Evolutionary conservation across 371 early-diverging fungal genomes (phyloP), one percentile per base, ranked within the genome.

Genomic region (Syncephalastrum sp.): DNA sequence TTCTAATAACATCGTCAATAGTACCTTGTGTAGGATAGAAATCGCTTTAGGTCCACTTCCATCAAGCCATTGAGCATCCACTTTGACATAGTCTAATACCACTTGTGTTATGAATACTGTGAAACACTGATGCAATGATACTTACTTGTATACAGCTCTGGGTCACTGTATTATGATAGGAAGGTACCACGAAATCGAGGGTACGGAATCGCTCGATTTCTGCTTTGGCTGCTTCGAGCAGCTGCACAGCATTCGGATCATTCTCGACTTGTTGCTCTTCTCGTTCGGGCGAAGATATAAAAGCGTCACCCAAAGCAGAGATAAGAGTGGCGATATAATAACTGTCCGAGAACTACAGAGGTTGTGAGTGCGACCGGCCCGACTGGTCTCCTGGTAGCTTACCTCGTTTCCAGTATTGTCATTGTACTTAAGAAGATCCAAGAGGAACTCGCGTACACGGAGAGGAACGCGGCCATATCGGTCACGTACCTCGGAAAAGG

Each of bases 351-450:
- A 82, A 93, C 70, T 21, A 21, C 21, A 21, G 21, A 21, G 21
- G 21, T 21, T 21, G 21, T 21, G 21, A 21, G 21, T 21, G 21
- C 21, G 1, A 21, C 21, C 2, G 21, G 21, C 21, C 0, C 21
- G 21, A 21, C 21, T 21, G 1, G 21, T 21, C 21, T 21, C 21
- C 21, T 21, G 21, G 21, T 2, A 21, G 21, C 21, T 21, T 21
- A 21, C 21, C 21, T 81, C 73, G 63, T 97, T 97, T 42, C 89
- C 87, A 25, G 91, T 84, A 63, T 98, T 96, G 74, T 98, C 96
- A 67, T 96, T 96, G 72, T 88, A 92, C 43, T 84, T 80, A 25
- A 96, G 74, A 8, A 95, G 75, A 27, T 90, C 85, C 59, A 93
- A 55, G 43, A 98, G 56, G 48, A 91, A 82, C 21, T 82, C 72